phyloP scores from a whole-genome alignment of 129 eudicot species.

The Artemisia annua region DNA sequence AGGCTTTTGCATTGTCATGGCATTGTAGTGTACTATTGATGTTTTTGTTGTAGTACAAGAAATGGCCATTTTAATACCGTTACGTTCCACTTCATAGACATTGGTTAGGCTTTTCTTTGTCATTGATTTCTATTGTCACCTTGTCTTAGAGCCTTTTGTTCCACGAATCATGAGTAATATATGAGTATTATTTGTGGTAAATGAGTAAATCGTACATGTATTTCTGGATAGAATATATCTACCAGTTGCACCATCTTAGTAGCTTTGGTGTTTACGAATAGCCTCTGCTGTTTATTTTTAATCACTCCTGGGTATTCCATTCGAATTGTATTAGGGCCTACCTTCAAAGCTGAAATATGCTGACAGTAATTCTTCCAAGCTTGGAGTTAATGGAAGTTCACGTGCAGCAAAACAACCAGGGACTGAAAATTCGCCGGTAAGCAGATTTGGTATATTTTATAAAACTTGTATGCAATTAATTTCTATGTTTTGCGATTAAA shows the following conservation, averaged over 20 bases:
- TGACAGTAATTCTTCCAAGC: constrained; percentile 28
- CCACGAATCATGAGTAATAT: constrained; percentile 10
- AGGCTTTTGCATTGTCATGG: no score
- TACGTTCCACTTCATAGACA: constrained; percentile 8
- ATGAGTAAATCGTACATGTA: background rate
- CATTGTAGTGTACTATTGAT: no score
- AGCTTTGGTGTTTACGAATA: background rate
- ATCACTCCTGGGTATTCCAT: background rate
- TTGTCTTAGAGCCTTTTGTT: background rate
- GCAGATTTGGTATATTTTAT: constrained; percentile 7
- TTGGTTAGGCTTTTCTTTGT: constrained; percentile 1
- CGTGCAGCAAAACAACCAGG: constrained; percentile 10
- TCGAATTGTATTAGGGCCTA: constrained; percentile 16
- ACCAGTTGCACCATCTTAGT: background rate
- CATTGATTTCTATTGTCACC: background rate
- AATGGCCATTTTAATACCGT: no score
- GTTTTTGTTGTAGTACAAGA: no score
- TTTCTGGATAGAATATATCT: constrained; percentile 4
- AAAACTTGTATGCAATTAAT: constrained; percentile 7
- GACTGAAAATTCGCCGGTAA: constrained; percentile 28
- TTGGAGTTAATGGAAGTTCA: constrained; percentile 41
- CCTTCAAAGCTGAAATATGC: constrained; percentile 33
- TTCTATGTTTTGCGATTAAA: background rate
- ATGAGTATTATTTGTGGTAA: constrained; percentile 7
- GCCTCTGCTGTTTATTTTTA: background rate